Evolutionary conservation across 768 basidiomycete species (phyloP), one percentile per base, ranked within the genome.

Genomic region (Epithele typhae): DNA sequence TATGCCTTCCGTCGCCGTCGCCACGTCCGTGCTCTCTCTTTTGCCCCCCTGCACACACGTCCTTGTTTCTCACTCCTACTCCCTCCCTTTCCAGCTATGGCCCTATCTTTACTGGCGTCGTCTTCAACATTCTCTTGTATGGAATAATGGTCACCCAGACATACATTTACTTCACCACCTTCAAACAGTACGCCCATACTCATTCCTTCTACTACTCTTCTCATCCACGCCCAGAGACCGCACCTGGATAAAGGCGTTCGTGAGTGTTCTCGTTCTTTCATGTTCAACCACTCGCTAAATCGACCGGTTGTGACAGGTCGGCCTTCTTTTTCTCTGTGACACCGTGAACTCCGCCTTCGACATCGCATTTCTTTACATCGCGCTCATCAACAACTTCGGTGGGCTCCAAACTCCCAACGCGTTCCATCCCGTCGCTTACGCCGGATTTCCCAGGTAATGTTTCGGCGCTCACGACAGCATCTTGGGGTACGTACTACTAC

Each of bases 91-190:
- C 8, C 38, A 78, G 77, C 4, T 73, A 74, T 55, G 73, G 74
- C 22, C 73, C 73, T 10, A 73, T 76, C 60, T 65, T 76, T 51
- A 68, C 77, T 36, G 75, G 74, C 17, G 66, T 70, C 45, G 56
- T 68, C 12, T 56, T 77, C 59, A 77, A 76, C 48, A 57, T 75
- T 17, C 43, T 75, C 14, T 64, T 77, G 7, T 75, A 73, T 49
- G 76, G 75, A 1, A 71, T 77, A 36, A 75, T 75, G 70, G 68
- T 73, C 38, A 68, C 68, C 0, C 71, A 81, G 59, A 60, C 69
- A 9, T 72, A 73, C 47, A 30, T 79, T 4, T 79, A 79, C 58
- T 73, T 66, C 54, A 68, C 64, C 37, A 64, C 68, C 0, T 72
- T 63, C 58, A 71, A 69, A 48, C 56, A 53, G 76, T 67, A 30